These are phyloP conservation scores for Parsonsia alboflavescens DNA, from an alignment of 257 asterid genomes.

Conservation along the genomic window DNA sequence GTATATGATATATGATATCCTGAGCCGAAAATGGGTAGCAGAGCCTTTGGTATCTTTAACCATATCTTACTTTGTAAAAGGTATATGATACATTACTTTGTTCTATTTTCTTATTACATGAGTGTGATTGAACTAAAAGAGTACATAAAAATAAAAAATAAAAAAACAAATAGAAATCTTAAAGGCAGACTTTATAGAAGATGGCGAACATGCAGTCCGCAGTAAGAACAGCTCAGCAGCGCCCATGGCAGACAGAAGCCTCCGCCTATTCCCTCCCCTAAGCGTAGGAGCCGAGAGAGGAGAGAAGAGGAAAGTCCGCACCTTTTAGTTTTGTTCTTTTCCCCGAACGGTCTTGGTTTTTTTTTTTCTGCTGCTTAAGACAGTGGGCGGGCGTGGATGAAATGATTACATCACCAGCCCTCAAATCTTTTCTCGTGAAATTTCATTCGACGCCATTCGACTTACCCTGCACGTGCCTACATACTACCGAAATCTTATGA, in stretches of 20 bases:
- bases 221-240: constrained; percentile 5
- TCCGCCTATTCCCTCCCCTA: not conserved
- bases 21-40: no score
- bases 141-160: no score
- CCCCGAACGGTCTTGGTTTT: not conserved
- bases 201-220: constrained; percentile 12
- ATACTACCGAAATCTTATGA: not conserved
- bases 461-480: not conserved
- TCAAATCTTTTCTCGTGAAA: not conserved
- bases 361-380: no score
- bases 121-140: no score
- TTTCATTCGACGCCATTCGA: not conserved
- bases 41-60: no score
- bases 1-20: no score
- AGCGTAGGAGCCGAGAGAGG: not conserved
- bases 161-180: no score
- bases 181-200: no score
- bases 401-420: not conserved
- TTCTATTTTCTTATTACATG: no score
- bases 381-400: not conserved
- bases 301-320: not conserved
- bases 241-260: not conserved
- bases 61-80: no score
- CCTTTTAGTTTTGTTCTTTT: not conserved
- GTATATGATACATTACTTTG: no score